Evolutionary conservation across 2,329 filamentous ascomycete genomes (phyloP).

Genomic region (Pestalotiopsis sp.): DNA sequence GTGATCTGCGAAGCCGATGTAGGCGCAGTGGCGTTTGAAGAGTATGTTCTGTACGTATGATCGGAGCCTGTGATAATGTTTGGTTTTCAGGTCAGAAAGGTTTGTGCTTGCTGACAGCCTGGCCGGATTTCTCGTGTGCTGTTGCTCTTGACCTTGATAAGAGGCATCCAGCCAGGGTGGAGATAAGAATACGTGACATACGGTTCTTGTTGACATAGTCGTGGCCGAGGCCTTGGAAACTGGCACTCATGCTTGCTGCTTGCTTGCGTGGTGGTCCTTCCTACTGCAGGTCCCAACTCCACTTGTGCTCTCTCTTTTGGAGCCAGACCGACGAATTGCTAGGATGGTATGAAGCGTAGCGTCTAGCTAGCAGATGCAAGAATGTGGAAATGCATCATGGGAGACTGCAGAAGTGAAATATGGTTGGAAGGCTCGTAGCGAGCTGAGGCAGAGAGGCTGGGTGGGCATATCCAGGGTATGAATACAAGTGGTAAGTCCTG

Average conservation of each 20-base stretch:
- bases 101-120: neutral
- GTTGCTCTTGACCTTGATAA: neutral
- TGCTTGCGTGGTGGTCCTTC: neutral
- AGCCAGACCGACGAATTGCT: neutral
- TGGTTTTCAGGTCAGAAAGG: neutral
- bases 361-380: slow-evolving; percentile 10
- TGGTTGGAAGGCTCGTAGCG: slow-evolving; percentile 1
- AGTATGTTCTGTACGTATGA: slow-evolving; percentile 20
- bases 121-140: neutral
- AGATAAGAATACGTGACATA: slow-evolving; percentile 12
- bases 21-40: slow-evolving; percentile 22
- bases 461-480: neutral
- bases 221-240: slow-evolving; percentile 7
- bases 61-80: slow-evolving; percentile 20
- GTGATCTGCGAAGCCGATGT: slow-evolving; percentile 30
- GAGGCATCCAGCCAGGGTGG: neutral
- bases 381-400: slow-evolving; percentile 13
- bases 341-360: slow-evolving; percentile 1
- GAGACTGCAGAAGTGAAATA: slow-evolving; percentile 12
- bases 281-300: slow-evolving; percentile 15
- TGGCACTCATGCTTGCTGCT: neutral
- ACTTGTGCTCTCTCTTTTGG: neutral
- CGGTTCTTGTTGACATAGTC: slow-evolving; percentile 11
- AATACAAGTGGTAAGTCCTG: slow-evolving; percentile 4
- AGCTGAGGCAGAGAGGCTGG: slow-evolving; percentile 10